phyloP scores from a whole-genome alignment of 345 rosid genomes.

The Syzygium oleosum region DNA sequence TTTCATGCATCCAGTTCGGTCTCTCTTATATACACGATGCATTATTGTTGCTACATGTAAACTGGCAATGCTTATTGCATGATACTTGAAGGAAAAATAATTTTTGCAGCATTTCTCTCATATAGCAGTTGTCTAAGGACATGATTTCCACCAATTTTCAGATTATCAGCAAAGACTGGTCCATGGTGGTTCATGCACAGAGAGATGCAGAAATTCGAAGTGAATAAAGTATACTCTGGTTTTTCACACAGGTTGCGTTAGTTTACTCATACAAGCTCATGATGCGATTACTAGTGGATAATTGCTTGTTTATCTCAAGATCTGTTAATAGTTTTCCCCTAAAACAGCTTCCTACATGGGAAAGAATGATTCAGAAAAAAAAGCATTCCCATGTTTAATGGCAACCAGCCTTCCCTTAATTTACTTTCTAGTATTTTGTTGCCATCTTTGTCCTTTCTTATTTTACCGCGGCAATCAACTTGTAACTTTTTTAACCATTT shows the following conservation, averaged over 20 bases:
- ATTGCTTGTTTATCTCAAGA: neutral
- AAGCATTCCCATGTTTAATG: neutral
- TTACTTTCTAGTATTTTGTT: neutral
- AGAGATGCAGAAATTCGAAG: conserved; percentile 8
- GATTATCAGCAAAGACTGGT: conserved; percentile 59
- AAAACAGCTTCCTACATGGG: neutral
- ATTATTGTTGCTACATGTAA: neutral
- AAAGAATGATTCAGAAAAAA: neutral
- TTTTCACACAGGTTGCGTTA: neutral
- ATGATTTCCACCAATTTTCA: conserved; percentile 8
- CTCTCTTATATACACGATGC: neutral
- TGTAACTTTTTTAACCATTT: neutral
- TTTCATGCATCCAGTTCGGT: neutral
- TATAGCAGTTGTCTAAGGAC: neutral
- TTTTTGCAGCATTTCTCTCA: neutral
- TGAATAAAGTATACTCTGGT: neutral
- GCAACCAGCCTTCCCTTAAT: neutral
- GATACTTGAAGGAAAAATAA: neutral
- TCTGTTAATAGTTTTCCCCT: neutral
- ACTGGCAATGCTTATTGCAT: neutral
- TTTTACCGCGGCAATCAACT: neutral
- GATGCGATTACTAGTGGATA: neutral
- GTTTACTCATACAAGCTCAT: neutral
- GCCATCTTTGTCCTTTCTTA: neutral
- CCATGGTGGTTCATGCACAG: conserved; percentile 96